Conservation (phyloP, 2,329 filamentous ascomycete genomes). For the Trichoderma brevicompactum region DNA sequence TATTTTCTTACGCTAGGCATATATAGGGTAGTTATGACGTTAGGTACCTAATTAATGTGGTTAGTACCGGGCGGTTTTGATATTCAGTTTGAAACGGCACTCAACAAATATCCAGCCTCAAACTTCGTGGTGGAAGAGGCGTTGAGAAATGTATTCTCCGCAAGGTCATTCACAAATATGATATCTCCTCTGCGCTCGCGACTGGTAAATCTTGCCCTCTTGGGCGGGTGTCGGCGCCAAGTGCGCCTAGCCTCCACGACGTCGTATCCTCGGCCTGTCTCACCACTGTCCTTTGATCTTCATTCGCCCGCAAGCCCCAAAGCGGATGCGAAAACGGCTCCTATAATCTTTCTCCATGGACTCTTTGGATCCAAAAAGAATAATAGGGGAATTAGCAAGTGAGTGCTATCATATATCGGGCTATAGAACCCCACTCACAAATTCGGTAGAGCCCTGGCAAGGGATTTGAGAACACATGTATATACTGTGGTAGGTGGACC, state of each 20-base stretch:
- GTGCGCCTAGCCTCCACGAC: slow-evolving; percentile 8
- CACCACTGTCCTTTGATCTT: slow-evolving; percentile 65
- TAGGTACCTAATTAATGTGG: neutral
- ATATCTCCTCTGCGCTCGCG: slow-evolving; percentile 13
- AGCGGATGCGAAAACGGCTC: slow-evolving; percentile 51
- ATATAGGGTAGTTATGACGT: neutral
- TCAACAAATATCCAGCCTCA: neutral
- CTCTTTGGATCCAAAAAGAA: slow-evolving; percentile 96
- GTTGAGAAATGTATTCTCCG: neutral
- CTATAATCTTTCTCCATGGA: slow-evolving; percentile 89
- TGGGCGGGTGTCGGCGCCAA: neutral
- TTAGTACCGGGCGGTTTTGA: neutral
- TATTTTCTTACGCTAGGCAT: neutral
- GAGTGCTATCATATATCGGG: slow-evolving; percentile 32
- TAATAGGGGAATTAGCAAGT: slow-evolving; percentile 94
- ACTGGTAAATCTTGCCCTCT: neutral
- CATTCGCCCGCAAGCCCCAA: slow-evolving; percentile 59
- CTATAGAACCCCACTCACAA: slow-evolving; percentile 27
- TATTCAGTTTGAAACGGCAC: neutral
- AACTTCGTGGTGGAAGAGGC: neutral
- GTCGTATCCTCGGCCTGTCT: slow-evolving; percentile 29
- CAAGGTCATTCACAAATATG: neutral
- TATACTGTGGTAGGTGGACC: slow-evolving; percentile 71
- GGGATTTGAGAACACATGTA: slow-evolving; percentile 77
- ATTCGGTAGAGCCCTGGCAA: slow-evolving; percentile 69